Percentiles rank a stretch among this genome's conserved stretches.
Evolutionary conservation across 139 green algal genomes (phyloP).

Genomic region (Edaphochlamys debaryana): DNA sequence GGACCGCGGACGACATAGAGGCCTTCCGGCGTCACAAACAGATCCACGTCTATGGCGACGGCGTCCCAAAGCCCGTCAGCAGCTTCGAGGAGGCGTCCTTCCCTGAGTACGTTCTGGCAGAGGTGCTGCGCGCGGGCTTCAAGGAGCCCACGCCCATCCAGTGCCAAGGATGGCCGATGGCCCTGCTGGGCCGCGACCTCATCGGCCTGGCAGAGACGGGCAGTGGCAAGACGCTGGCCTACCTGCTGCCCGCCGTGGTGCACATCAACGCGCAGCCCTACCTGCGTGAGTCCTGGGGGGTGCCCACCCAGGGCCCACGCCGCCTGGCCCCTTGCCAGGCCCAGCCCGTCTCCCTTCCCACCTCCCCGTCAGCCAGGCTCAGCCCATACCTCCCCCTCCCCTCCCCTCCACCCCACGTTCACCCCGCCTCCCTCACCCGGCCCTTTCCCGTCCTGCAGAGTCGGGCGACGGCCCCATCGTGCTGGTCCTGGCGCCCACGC

Average conservation of each 20-base stretch:
- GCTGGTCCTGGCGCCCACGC: slow-evolving; percentile 89
- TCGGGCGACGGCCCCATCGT: slow-evolving; percentile 95
- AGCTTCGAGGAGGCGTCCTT: slow-evolving; percentile 87
- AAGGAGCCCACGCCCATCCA: slow-evolving; percentile 90
- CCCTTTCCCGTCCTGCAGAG: too few species aligned
- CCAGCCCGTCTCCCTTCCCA: too few species aligned
- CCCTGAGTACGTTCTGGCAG: slow-evolving; percentile 84
- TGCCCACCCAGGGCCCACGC: neutral
- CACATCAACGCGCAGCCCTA: slow-evolving; percentile 96
- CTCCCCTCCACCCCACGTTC: neutral
- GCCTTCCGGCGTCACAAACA: slow-evolving; percentile 82
- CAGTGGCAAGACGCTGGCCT: slow-evolving; percentile 91
- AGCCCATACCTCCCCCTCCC: too few species aligned
- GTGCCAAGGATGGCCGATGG: slow-evolving; percentile 91
- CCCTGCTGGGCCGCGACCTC: slow-evolving; percentile 85
- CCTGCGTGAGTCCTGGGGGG: slow-evolving; percentile 72
- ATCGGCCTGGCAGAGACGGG: slow-evolving; percentile 92
- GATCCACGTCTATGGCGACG: slow-evolving; percentile 72
- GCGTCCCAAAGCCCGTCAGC: slow-evolving; percentile 79
- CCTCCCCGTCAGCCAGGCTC: neutral
- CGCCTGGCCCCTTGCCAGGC: too few species aligned
- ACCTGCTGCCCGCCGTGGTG: slow-evolving; percentile 88
- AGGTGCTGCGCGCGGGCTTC: slow-evolving; percentile 81
- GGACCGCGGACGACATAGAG: slow-evolving; percentile 76
- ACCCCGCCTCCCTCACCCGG: too few species aligned